Base-by-base conservation (phyloP, 345 rosid species). In the Citrus sp. region DNA sequence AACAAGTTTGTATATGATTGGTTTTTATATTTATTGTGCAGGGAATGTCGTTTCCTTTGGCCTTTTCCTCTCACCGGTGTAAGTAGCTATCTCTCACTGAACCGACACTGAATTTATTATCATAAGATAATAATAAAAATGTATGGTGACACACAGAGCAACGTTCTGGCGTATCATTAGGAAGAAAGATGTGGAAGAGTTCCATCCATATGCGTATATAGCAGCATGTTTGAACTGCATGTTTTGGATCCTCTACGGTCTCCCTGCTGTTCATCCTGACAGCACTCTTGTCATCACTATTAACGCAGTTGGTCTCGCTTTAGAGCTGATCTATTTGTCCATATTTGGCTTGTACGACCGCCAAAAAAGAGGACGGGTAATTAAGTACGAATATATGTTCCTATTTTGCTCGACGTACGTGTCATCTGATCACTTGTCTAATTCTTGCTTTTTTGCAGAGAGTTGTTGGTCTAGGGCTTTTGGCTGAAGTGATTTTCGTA, bases 41-140 rank as follows among this genome's bases (percentile, higher is more conserved):
- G 16, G 56, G 22, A 86, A 88, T 66, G 69, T 86, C 51, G 68
- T 83, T 24, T 88, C 91, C 16, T 81, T 85, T 64, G 55, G 77
- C 65, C 79, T 88, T 60, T 88, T 86, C 82, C 70, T 85, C 24
- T 86, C 91, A 5, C 88, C 91, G 13, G 32, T 73, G 89, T 88
- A 85, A 82, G 62, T 4, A 18, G 5, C 21, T 2, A 1, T 10
- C 5, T 9, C 0, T 14, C 24, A 60, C 2, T 21, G 40, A 37
- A 16, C 4, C 1, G 51, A 46, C 13, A 13, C 3, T 46, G 51
- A 46, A 46, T 46, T 2, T 5, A 4, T 49, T 49, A 54, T 4
- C 18, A 49, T 49, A 13, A 49, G 55, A 46, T 46, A 2, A 46
- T 12, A 46, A 12, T 3, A 12, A 46, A 37, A 16, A 51, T 51